Conservation (phyloP, 2,329 filamentous ascomycete genomes). For the Thielaviopsis ethacetica region DNA sequence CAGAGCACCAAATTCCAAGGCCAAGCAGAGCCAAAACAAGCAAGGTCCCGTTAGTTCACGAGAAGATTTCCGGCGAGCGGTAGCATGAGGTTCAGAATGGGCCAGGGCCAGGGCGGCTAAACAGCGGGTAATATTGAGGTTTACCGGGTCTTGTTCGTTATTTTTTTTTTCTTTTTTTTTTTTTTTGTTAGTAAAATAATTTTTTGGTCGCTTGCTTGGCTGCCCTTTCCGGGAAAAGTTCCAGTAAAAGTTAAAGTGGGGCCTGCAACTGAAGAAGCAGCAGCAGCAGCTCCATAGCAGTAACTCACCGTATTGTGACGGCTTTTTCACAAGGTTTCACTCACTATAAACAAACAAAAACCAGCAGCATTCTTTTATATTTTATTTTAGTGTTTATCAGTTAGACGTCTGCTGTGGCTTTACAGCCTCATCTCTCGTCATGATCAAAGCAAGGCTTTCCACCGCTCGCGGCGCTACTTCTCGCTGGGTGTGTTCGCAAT, state of each 20-base stretch:
- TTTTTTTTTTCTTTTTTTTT: neutral
- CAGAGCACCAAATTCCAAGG: slow-evolving; percentile 5
- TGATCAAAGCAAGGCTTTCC: slow-evolving; percentile 12
- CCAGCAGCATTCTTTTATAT: neutral
- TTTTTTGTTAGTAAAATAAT: neutral
- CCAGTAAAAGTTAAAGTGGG: neutral
- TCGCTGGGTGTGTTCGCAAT: slow-evolving; percentile 5
- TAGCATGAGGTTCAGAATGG: slow-evolving; percentile 4
- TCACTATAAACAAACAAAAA: too few relatives aligned
- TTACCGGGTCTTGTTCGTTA: neutral
- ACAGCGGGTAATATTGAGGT: slow-evolving; percentile 6
- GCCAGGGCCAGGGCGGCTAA: slow-evolving; percentile 8
- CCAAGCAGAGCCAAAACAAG: neutral
- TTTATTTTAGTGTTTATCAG: neutral
- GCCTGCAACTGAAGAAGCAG: neutral
- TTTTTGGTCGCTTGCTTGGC: neutral
- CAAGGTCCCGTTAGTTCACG: slow-evolving; percentile 1
- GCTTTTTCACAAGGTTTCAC: neutral
- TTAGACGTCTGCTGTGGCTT: neutral
- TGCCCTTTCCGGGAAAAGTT: neutral
- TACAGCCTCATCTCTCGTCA: slow-evolving; percentile 1
- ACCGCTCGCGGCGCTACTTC: neutral
- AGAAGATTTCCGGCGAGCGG: slow-evolving; percentile 12
- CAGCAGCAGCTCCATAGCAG: neutral
- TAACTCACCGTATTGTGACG: neutral